phyloP scores from a whole-genome alignment of 108 stramenopile genomes.

The Skeletonema grethae region DNA sequence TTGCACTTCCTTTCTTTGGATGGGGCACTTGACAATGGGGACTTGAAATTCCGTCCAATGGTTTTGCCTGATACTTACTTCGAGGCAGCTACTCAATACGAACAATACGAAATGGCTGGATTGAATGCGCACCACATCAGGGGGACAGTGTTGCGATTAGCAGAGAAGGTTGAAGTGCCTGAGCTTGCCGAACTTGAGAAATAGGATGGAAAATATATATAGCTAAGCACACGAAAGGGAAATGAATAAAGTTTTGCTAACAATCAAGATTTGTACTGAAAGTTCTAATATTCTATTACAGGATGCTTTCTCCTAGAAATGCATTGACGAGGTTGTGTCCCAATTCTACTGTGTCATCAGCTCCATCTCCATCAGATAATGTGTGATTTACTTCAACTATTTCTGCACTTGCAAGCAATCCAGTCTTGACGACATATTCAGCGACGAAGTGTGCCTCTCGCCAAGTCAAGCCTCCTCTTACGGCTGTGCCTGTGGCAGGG shows the following conservation, averaged over 20 bases:
- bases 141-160: constrained; percentile 80
- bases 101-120: constrained; percentile 97
- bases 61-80: constrained; percentile 95
- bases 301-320: constrained; percentile 38
- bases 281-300: constrained; percentile 16
- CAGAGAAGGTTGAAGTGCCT: constrained; percentile 69
- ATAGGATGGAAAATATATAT: not conserved
- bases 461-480: constrained; percentile 97
- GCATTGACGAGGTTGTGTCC: constrained; percentile 75
- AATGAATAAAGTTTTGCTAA: constrained; percentile 4
- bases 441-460: constrained; percentile 97
- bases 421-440: constrained; percentile 89
- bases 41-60: constrained; percentile 95
- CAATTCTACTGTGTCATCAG: constrained; percentile 81
- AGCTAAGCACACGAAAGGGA: not conserved
- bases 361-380: constrained; percentile 79
- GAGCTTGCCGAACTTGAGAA: constrained; percentile 46
- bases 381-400: constrained; percentile 97
- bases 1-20: constrained; percentile 93
- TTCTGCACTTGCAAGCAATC: constrained; percentile 93
- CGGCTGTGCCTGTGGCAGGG: constrained; percentile 98
- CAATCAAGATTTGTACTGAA: not conserved
- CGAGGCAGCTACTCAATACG: constrained; percentile 93
- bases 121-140: constrained; percentile 91
- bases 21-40: constrained; percentile 90